Conservation (phyloP, 1,139 yeast genomes). For the Petasospora rhodanensis region DNA sequence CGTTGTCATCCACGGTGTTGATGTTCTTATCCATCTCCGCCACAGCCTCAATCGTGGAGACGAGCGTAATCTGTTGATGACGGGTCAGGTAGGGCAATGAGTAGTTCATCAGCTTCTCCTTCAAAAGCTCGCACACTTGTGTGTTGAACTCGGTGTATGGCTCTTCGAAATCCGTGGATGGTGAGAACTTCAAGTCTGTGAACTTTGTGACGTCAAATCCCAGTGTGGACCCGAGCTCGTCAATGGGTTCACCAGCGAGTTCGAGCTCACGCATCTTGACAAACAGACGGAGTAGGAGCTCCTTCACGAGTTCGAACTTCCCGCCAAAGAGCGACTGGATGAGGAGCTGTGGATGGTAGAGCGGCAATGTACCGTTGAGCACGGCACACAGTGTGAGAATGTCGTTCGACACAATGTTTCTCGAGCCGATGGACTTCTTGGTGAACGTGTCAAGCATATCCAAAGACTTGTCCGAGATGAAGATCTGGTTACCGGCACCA, state of each 20-base stretch:
- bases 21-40: slow-evolving; percentile 46
- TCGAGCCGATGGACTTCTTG: slow-evolving; percentile 41
- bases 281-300: slow-evolving; percentile 51
- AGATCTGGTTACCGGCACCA: slow-evolving; percentile 87
- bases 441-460: slow-evolving; percentile 51
- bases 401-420: slow-evolving; percentile 43
- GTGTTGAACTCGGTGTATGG: slow-evolving; percentile 41
- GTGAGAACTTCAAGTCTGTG: slow-evolving; percentile 23
- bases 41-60: slow-evolving; percentile 63
- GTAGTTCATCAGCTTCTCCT: slow-evolving; percentile 56
- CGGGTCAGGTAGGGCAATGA: slow-evolving; percentile 80
- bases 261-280: slow-evolving; percentile 48
- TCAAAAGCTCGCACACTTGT: slow-evolving; percentile 45
- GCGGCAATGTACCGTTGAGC: slow-evolving; percentile 83
- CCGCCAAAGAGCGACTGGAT: slow-evolving; percentile 72
- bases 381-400: slow-evolving; percentile 66
- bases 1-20: slow-evolving; percentile 65
- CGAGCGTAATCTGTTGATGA: slow-evolving; percentile 84
- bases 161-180: slow-evolving; percentile 30
- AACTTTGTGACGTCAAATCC: slow-evolving; percentile 33
- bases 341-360: slow-evolving; percentile 87
- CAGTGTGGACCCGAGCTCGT: slow-evolving; percentile 34
- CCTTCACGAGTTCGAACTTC: slow-evolving; percentile 52
- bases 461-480: slow-evolving; percentile 69
- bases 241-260: slow-evolving; percentile 33